These are phyloP conservation scores for Penicillium vulpinum DNA, from an alignment of 2,329 filamentous ascomycete genomes.

Conservation along the genomic window DNA sequence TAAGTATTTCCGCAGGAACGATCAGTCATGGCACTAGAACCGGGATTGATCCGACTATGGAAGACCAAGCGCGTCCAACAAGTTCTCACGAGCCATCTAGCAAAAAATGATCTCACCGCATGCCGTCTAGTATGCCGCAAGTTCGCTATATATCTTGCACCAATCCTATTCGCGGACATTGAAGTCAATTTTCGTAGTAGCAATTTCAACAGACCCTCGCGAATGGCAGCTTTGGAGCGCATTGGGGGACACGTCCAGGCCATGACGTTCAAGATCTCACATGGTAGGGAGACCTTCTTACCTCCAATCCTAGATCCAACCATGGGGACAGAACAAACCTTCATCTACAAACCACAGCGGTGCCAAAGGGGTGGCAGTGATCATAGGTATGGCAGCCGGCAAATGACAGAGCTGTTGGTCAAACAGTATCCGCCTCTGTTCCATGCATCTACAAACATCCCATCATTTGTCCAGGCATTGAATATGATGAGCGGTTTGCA, in stretches of 20 bases:
- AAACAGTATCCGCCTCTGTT: conserved; percentile 87
- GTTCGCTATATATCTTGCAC: conserved; percentile 35
- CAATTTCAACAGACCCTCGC: conserved; percentile 72
- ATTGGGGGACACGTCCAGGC: conserved; percentile 78
- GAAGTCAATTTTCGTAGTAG: conserved; percentile 55
- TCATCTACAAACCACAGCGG: conserved; percentile 76
- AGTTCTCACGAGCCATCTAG: conserved; percentile 34
- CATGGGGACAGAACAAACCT: conserved; percentile 75
- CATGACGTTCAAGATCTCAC: conserved; percentile 74
- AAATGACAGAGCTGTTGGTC: conserved; percentile 77
- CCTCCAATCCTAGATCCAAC: conserved; percentile 78
- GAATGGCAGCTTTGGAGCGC: conserved; percentile 69
- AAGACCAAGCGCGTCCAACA: conserved; percentile 36
- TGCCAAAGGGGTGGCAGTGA: conserved; percentile 37
- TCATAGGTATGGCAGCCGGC: conserved; percentile 76
- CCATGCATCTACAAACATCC: conserved; percentile 83
- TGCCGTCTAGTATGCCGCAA: conserved; percentile 41
- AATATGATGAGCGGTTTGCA: conserved; percentile 66
- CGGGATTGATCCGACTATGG: conserved; percentile 39
- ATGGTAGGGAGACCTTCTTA: conserved; percentile 75
- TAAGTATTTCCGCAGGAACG: too few relatives aligned
- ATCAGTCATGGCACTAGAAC: conserved; percentile 12
- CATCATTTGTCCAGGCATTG: conserved; percentile 77
- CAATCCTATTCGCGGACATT: conserved; percentile 46
- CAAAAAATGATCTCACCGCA: conserved; percentile 34